Conservation (phyloP, 306 rosid species). For the Carpinus viminea region DNA sequence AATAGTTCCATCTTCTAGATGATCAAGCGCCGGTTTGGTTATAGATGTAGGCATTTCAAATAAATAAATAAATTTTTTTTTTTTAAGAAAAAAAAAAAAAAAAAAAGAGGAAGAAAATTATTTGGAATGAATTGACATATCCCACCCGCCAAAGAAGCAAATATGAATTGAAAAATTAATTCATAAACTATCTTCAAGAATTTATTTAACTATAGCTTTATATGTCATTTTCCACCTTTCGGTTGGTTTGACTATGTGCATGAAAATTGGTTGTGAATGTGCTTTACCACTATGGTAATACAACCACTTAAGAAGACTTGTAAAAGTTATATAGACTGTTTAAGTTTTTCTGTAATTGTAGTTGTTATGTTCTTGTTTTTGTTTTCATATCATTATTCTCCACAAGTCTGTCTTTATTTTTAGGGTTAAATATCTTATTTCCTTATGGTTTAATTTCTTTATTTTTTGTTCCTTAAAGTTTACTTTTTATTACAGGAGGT, state of each 20-base stretch:
- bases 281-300: not conserved
- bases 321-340: too few relatives aligned
- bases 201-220: not conserved
- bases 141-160: not conserved
- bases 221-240: not conserved
- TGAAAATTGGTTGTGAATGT: not conserved
- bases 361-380: too few relatives aligned
- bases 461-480: too few relatives aligned
- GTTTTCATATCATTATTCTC: too few relatives aligned
- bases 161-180: not conserved
- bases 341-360: too few relatives aligned
- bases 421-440: too few relatives aligned
- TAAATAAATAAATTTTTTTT: not conserved
- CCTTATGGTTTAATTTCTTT: too few relatives aligned
- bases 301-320: not conserved
- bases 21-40: not conserved
- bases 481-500: too few relatives aligned
- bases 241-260: not conserved
- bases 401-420: too few relatives aligned
- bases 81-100: too few relatives aligned
- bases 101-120: not conserved
- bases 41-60: not conserved
- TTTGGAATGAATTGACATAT: too few relatives aligned
- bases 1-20: not conserved
- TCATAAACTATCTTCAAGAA: not conserved